Conservation (phyloP, 1,284 basidiomycete genomes). For the Fomes fomentarius region DNA sequence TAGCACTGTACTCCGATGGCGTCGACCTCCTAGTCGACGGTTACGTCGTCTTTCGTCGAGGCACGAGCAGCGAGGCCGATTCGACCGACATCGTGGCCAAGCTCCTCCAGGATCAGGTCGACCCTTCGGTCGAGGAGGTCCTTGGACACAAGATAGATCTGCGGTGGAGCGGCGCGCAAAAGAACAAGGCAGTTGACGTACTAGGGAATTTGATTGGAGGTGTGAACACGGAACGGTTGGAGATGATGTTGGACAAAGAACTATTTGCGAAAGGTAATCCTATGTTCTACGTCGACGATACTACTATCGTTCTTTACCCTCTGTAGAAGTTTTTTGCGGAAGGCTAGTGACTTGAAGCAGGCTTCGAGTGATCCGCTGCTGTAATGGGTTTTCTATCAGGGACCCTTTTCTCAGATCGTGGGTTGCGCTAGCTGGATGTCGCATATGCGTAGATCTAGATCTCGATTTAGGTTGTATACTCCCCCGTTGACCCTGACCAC, state of each 20-base stretch:
- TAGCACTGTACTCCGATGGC: slow-evolving; percentile 8
- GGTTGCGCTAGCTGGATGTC: too few relatives aligned
- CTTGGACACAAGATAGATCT: slow-evolving; percentile 1
- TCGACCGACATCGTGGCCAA: neutral
- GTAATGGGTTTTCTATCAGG: too few relatives aligned
- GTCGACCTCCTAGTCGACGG: slow-evolving; percentile 12
- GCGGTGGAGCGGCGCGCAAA: neutral
- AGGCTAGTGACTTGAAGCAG: neutral
- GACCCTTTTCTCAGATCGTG: too few relatives aligned
- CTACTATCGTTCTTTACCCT: slow-evolving; percentile 3
- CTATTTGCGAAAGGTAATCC: neutral
- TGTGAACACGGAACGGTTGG: neutral
- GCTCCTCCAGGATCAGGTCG: neutral
- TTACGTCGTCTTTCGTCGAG: neutral
- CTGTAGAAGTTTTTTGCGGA: neutral
- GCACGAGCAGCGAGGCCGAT: neutral
- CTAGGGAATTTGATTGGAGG: slow-evolving; percentile 11
- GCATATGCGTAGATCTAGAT: too few relatives aligned
- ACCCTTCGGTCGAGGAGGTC: neutral
- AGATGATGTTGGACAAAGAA: slow-evolving; percentile 4
- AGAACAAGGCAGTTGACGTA: slow-evolving; percentile 3
- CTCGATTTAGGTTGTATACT: too few relatives aligned
- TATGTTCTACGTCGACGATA: slow-evolving; percentile 8
- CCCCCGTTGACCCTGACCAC: too few relatives aligned
- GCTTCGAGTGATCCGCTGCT: too few relatives aligned